A percentile compares a stretch with the other conserved stretches of the same genome.
These are phyloP conservation scores for Phytophthora sansomeana DNA, from an alignment of 352 stramenopile species.

Conservation along the genomic window DNA sequence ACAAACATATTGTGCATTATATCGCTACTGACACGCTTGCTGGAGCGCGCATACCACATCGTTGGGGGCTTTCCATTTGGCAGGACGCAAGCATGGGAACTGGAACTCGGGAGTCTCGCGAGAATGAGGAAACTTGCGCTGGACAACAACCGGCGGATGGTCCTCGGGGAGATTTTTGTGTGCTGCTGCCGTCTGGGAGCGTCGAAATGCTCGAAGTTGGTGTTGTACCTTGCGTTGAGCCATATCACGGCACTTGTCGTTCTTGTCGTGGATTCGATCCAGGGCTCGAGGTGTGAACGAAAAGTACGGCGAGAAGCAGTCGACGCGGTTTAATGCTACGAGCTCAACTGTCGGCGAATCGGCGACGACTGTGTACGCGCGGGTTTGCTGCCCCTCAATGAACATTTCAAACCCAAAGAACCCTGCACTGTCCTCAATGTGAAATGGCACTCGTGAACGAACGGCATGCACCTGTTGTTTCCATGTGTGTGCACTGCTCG, in stretches of 20 bases:
- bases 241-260: constrained; percentile 51
- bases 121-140: constrained; percentile 52
- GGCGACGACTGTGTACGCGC: constrained; percentile 64
- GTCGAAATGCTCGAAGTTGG: constrained; percentile 61
- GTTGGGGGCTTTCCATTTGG: constrained; percentile 63
- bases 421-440: constrained; percentile 51
- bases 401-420: constrained; percentile 86
- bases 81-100: constrained; percentile 59
- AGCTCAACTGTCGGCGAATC: constrained; percentile 61
- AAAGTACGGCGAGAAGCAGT: constrained; percentile 80
- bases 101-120: constrained; percentile 62
- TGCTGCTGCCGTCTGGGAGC: constrained; percentile 31
- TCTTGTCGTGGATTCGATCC: constrained; percentile 66
- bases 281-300: constrained; percentile 71
- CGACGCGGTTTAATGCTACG: constrained; percentile 71
- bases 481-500: constrained; percentile 56
- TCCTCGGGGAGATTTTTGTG: constrained; percentile 25
- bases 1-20: constrained; percentile 1
- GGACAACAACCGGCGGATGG: constrained; percentile 42
- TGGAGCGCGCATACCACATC: constrained; percentile 58
- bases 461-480: constrained; percentile 62
- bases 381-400: constrained; percentile 54
- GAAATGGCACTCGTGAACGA: constrained; percentile 60
- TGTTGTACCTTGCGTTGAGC: constrained; percentile 57
- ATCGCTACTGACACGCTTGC: constrained; percentile 46